Conservation (phyloP, 2,329 filamentous ascomycete genomes). For the Colletotrichum echinochloae region DNA sequence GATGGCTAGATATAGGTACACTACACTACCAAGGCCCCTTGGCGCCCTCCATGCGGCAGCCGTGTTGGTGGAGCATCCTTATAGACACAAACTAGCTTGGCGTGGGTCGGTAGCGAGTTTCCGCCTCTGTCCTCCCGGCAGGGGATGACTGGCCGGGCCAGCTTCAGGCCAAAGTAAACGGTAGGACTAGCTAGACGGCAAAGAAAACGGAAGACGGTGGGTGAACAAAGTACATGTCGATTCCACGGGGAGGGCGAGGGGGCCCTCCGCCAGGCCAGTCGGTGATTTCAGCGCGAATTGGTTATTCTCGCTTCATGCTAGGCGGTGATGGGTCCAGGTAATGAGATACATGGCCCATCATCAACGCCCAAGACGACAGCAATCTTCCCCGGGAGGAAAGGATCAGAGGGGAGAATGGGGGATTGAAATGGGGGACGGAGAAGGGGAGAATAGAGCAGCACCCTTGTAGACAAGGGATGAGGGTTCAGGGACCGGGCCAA, state of each 20-base stretch:
- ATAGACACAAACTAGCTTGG: background rate
- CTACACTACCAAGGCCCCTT: no score
- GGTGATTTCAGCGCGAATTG: background rate
- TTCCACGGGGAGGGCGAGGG: no score
- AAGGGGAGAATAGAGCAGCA: background rate
- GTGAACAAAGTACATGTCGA: background rate
- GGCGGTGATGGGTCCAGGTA: conserved; percentile 19
- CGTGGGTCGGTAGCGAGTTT: conserved; percentile 17
- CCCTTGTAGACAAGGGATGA: background rate
- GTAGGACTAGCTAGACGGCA: background rate
- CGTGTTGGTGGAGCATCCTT: conserved; percentile 7
- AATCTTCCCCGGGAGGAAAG: background rate
- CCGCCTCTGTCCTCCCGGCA: background rate
- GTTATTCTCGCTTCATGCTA: background rate
- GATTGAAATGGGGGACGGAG: background rate
- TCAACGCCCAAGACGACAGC: no score
- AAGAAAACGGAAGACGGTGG: background rate
- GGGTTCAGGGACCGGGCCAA: conserved; percentile 31
- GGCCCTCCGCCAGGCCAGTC: background rate
- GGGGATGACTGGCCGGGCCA: background rate
- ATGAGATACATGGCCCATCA: conserved; percentile 13
- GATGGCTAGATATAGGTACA: conserved; percentile 17
- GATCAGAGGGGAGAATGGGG: background rate
- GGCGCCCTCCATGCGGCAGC: conserved; percentile 13
- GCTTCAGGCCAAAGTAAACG: background rate